Base-by-base conservation (phyloP, 2,329 filamentous ascomycete genomes). In the Penicillium sp. region DNA sequence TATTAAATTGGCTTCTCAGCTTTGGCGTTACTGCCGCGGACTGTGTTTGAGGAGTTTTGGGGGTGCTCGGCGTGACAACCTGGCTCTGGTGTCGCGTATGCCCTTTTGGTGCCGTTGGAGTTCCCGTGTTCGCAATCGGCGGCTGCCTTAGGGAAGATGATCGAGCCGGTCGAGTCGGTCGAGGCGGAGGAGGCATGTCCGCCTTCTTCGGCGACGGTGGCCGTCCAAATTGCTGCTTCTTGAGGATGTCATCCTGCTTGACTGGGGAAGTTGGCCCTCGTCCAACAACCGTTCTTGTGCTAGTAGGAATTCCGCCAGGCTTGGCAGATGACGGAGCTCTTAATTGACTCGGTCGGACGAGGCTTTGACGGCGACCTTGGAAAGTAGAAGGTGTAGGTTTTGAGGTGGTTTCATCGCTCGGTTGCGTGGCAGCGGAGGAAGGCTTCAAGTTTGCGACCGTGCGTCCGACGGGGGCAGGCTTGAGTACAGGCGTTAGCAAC, bases 71-170 rank as follows among this genome's bases (percentile, higher is more conserved):
- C 6, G 64, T 58, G 0, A 73, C 61, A 44, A 76, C 59, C 66
- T 79, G 76, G 48, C 77, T 79, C 17, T 70, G 73, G 61, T 78
- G 74, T 29, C 77, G 71, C 17, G 67, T 30, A 67, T 80, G 78
- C 0, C 70, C 69, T 51, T 65, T 69, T 15, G 54, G 50, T 13
- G 58, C 56, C 1, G 66, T 52, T 9, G 70, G 41, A 3, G 64
- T 56, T 21, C 53, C 66, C 7, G 68, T 47, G 41, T 65, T 71
- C 6, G 70, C 60, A 9, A 61, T 62, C 21, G 64, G 62, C n/a
- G 73, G 73, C 58, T 79, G 77, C 63, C 73, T 69, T 46, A 79
- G 56, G 13, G 78, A 79, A 7, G 74, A 69, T 3, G 78, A 79
- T 55, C 77, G 70, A 21, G 64, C 62, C 21, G 74, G 71, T 21